phyloP scores from a whole-genome alignment of 331 rosid genomes.

The Malus hybrid region DNA sequence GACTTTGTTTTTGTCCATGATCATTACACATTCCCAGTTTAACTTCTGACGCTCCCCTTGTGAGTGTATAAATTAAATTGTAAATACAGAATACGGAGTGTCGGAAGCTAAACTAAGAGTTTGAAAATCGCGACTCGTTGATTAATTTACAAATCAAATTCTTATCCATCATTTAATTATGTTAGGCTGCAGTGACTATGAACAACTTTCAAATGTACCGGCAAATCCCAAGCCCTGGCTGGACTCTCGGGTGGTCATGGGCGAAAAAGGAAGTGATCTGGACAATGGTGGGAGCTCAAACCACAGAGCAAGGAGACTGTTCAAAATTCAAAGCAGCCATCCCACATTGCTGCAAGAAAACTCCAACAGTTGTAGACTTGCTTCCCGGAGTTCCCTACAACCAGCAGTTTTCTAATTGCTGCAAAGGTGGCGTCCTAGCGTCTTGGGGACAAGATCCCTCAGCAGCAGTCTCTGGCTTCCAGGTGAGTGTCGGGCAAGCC shows the following conservation, averaged over 20 bases:
- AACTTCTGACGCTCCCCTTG: too few species aligned
- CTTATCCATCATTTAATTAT: neutral
- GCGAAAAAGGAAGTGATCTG: constrained; percentile 66
- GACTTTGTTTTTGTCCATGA: neutral
- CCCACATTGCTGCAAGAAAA: constrained; percentile 71
- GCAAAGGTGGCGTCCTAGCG: constrained; percentile 67
- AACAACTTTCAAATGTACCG: constrained; percentile 65
- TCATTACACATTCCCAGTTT: too few species aligned
- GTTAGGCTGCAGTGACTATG: constrained; percentile 66
- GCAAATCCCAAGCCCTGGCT: constrained; percentile 58
- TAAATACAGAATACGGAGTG: too few species aligned
- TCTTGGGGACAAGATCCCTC: constrained; percentile 71
- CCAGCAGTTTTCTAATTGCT: constrained; percentile 58
- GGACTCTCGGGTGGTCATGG: constrained; percentile 75
- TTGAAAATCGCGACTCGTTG: neutral
- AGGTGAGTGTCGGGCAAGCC: constrained; percentile 64
- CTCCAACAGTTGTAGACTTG: constrained; percentile 61
- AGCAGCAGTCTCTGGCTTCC: constrained; percentile 59
- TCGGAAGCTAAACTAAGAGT: too few species aligned
- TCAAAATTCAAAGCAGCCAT: constrained; percentile 52
- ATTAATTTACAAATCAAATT: neutral
- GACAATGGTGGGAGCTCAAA: constrained; percentile 64
- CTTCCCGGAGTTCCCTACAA: constrained; percentile 74
- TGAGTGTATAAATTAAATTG: too few species aligned
- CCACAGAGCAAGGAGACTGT: constrained; percentile 76